Evolutionary conservation across 2,329 filamentous ascomycete species (phyloP).

Genomic region (Alternaria alternata): DNA sequence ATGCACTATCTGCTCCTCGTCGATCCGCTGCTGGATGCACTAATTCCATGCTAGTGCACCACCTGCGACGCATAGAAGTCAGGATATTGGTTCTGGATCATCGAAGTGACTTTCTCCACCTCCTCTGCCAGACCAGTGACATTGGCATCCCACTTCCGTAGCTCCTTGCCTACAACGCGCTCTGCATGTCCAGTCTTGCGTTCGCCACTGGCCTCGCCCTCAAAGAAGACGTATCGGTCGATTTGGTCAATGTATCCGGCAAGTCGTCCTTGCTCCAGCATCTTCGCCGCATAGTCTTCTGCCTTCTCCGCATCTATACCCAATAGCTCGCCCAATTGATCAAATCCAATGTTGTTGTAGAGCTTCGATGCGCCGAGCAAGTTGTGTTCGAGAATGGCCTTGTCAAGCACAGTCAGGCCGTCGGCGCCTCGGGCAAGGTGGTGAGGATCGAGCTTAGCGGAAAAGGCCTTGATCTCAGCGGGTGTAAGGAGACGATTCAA

Average conservation of each 20-base stretch:
- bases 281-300: conserved; percentile 88
- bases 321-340: conserved; percentile 77
- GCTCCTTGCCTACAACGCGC: conserved; percentile 69
- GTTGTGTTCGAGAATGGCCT: conserved; percentile 96
- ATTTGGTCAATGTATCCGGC: conserved; percentile 95
- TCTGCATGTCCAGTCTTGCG: conserved; percentile 71
- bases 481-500: conserved; percentile 83
- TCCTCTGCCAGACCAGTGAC: conserved; percentile 88
- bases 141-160: conserved; percentile 88
- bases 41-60: conserved; percentile 34
- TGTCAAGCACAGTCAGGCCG: conserved; percentile 89
- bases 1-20: conserved; percentile 2
- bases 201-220: conserved; percentile 75
- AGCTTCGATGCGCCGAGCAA: conserved; percentile 78
- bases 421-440: conserved; percentile 90
- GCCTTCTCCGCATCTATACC: conserved; percentile 82
- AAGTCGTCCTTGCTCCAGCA: conserved; percentile 94
- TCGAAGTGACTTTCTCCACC: conserved; percentile 84
- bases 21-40: neutral
- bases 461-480: conserved; percentile 86
- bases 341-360: conserved; percentile 62
- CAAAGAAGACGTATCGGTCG: conserved; percentile 86
- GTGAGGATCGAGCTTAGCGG: conserved; percentile 80
- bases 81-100: conserved; percentile 82
- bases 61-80: conserved; percentile 57